These are phyloP conservation scores for Thermothelomyces thermophilus DNA, from an alignment of 2,329 filamentous ascomycete genomes.

Conservation along the genomic window DNA sequence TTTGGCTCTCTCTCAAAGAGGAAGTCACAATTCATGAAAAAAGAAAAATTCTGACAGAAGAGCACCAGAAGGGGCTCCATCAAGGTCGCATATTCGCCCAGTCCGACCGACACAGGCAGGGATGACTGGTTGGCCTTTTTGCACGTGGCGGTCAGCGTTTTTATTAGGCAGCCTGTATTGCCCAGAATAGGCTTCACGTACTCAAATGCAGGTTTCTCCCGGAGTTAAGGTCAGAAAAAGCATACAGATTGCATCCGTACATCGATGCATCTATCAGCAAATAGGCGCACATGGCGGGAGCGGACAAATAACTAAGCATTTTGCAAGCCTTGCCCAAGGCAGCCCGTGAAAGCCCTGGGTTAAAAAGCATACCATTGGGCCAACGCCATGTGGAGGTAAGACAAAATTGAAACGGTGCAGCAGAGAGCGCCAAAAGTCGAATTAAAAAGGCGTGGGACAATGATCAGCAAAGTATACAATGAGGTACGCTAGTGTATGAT, in stretches of 20 bases:
- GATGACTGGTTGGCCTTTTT: background rate
- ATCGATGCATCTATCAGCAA: background rate
- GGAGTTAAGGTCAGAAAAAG: slow-evolving; percentile 1
- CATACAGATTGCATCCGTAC: too few relatives aligned
- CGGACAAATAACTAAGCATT: background rate
- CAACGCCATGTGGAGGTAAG: background rate
- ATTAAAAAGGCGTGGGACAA: too few relatives aligned
- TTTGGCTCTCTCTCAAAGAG: background rate
- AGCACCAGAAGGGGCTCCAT: background rate
- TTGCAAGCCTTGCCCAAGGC: background rate
- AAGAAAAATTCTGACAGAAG: background rate
- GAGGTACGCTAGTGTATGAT: too few relatives aligned
- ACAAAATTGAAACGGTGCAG: background rate
- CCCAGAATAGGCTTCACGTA: too few relatives aligned
- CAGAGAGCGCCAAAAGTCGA: too few relatives aligned
- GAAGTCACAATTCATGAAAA: background rate
- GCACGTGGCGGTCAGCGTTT: slow-evolving; percentile 8
- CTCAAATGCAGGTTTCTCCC: too few relatives aligned
- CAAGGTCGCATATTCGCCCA: background rate
- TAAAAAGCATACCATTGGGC: background rate
- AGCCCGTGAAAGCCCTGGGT: background rate
- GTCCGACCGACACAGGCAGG: background rate
- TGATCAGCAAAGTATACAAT: too few relatives aligned
- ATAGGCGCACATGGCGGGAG: background rate
- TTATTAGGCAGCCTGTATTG: background rate